These are phyloP conservation scores for Tetrapisispora arboricola DNA, from an alignment of 805 yeast species.

Conservation along the genomic window DNA sequence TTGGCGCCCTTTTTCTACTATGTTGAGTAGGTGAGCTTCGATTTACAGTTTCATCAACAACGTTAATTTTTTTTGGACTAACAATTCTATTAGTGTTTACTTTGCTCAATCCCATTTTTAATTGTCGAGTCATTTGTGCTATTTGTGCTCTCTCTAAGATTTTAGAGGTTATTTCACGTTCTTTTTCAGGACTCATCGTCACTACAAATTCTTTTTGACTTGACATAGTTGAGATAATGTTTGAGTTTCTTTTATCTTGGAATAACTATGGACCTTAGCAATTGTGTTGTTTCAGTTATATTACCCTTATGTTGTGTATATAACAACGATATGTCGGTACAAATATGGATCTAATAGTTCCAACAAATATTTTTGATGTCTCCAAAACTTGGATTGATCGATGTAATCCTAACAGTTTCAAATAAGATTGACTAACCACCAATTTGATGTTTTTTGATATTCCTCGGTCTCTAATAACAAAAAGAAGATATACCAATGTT, in stretches of 20 bases:
- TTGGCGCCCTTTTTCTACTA: background rate
- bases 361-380: too few species aligned
- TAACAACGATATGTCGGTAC: too few species aligned
- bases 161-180: slow-evolving; percentile 25
- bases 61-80: background rate
- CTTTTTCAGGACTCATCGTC: slow-evolving; percentile 19
- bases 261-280: background rate
- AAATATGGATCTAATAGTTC: too few species aligned
- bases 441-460: too few species aligned
- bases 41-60: background rate
- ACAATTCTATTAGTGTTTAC: slow-evolving; percentile 15
- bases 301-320: too few species aligned
- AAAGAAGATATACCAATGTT: too few species aligned
- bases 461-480: too few species aligned
- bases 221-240: background rate
- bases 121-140: slow-evolving; percentile 29
- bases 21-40: background rate
- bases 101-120: slow-evolving; percentile 25
- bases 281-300: too few species aligned
- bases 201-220: background rate
- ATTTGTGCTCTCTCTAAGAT: slow-evolving; percentile 28
- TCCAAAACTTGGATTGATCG: too few species aligned
- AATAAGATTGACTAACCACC: too few species aligned
- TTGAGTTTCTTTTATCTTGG: background rate
- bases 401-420: too few species aligned